A percentile compares a stretch with the other conserved stretches of the same genome.
These are phyloP conservation scores for Citrus sp. DNA, from an alignment of 345 rosid genomes.

Conservation along the genomic window DNA sequence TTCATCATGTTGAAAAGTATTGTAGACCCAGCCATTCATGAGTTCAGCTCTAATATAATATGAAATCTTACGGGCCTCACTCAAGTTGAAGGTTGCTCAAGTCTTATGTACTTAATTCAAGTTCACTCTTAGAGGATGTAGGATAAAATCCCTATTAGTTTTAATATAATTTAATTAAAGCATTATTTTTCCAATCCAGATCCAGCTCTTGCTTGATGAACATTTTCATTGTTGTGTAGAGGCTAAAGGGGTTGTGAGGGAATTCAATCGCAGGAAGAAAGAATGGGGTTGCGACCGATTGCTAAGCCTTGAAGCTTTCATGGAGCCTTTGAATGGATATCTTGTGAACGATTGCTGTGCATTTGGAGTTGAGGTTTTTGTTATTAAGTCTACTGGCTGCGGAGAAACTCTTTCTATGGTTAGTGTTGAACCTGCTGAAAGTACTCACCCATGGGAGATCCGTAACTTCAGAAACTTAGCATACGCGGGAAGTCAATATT, in stretches of 20 bases:
- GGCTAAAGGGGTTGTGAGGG: background rate
- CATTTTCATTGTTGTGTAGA: background rate
- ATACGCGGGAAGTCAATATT: background rate
- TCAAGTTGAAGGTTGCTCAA: no score
- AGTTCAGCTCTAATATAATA: no score
- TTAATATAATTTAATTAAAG: no score
- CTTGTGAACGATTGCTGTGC: slow-evolving; percentile 3
- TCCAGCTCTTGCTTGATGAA: no score
- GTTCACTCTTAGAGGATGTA: no score
- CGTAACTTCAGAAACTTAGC: background rate
- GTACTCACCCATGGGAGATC: background rate
- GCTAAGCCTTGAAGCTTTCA: slow-evolving; percentile 2
- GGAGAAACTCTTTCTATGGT: slow-evolving; percentile 5
- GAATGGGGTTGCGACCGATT: slow-evolving; percentile 13
- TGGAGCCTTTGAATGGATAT: background rate
- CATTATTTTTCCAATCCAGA: no score
- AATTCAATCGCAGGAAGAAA: background rate
- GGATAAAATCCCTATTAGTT: no score
- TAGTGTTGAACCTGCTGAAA: background rate
- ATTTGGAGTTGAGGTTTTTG: slow-evolving; percentile 18
- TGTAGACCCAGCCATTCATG: no score
- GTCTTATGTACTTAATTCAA: no score
- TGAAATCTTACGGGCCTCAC: no score
- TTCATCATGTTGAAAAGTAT: no score
- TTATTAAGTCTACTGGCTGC: background rate